Evolutionary conservation across 176 grass and related monocot genomes (phyloP).

Genomic region (Coix lacrymajobi): DNA sequence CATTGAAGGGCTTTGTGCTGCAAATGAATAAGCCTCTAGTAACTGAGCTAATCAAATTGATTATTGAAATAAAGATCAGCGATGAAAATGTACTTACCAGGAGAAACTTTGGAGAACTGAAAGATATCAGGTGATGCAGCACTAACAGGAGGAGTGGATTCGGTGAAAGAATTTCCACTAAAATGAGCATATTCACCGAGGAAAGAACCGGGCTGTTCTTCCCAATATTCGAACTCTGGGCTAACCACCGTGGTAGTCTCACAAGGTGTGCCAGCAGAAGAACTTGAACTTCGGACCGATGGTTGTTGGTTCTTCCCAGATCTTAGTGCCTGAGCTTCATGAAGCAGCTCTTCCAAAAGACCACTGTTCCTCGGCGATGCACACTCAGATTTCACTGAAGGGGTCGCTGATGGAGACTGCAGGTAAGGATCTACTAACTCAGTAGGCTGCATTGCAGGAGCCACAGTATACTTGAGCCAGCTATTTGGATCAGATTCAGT

Average conservation of each 20-base stretch:
- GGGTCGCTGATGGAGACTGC: slow-evolving; percentile 45
- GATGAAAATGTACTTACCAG: slow-evolving; percentile 14
- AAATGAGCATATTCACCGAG: slow-evolving; percentile 34
- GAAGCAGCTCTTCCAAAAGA: slow-evolving; percentile 76
- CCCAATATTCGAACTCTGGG: slow-evolving; percentile 51
- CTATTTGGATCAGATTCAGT: slow-evolving; percentile 65
- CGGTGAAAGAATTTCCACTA: slow-evolving; percentile 44
- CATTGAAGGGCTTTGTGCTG: slow-evolving; percentile 39
- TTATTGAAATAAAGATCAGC: neutral
- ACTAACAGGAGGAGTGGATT: slow-evolving; percentile 30
- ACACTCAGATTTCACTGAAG: slow-evolving; percentile 55
- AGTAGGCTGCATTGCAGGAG: slow-evolving; percentile 44
- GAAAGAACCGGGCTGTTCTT: slow-evolving; percentile 36
- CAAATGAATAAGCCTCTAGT: slow-evolving; percentile 13
- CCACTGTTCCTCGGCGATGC: slow-evolving; percentile 60
- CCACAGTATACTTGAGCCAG: slow-evolving; percentile 60
- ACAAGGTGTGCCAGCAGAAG: slow-evolving; percentile 51
- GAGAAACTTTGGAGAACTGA: slow-evolving; percentile 34
- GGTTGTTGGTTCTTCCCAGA: slow-evolving; percentile 42
- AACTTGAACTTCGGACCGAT: slow-evolving; percentile 61
- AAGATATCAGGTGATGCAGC: slow-evolving; percentile 28
- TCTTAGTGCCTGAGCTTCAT: slow-evolving; percentile 55
- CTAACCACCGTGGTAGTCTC: slow-evolving; percentile 25
- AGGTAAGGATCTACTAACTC: slow-evolving; percentile 58
- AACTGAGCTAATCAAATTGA: neutral